phyloP scores from a whole-genome alignment of 176 grass and related monocot genomes.

The Triticum dicoccoides region DNA sequence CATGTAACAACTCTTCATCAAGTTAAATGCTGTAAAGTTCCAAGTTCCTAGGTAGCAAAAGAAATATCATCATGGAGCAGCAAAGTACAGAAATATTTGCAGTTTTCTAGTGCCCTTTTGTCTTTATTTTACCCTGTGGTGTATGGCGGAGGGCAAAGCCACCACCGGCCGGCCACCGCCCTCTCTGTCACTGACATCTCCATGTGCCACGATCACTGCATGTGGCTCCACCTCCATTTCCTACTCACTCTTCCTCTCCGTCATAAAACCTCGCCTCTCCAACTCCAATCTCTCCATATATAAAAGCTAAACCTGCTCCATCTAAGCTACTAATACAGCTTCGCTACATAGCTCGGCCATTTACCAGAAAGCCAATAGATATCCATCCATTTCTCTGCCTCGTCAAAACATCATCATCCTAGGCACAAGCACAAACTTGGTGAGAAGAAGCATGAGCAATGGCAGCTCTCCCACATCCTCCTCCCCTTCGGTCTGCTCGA shows the following conservation, averaged over 20 bases:
- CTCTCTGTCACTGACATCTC: constrained; percentile 38
- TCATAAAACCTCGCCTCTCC: constrained; percentile 21
- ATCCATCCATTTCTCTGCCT: neutral
- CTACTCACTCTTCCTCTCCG: neutral
- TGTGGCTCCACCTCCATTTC: constrained; percentile 12
- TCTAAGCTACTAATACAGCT: neutral
- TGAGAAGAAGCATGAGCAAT: constrained; percentile 36
- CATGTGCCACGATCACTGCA: constrained; percentile 59
- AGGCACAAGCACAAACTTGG: neutral
- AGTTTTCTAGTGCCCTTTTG: neutral
- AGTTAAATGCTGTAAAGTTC: neutral
- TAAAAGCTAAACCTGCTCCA: constrained; percentile 23
- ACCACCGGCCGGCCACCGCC: constrained; percentile 15
- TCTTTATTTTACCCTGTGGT: neutral
- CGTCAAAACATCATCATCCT: neutral
- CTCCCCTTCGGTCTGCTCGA: constrained; percentile 48
- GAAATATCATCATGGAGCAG: neutral
- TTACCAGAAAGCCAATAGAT: neutral
- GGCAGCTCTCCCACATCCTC: constrained; percentile 31
- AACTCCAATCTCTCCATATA: constrained; percentile 11
- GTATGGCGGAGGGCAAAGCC: neutral
- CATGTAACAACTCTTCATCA: neutral
- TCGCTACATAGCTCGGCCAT: neutral
- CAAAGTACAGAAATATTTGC: neutral
- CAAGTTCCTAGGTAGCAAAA: neutral